Base-by-base conservation (phyloP, 305 asterid species). In the Nicotiana rustica region DNA sequence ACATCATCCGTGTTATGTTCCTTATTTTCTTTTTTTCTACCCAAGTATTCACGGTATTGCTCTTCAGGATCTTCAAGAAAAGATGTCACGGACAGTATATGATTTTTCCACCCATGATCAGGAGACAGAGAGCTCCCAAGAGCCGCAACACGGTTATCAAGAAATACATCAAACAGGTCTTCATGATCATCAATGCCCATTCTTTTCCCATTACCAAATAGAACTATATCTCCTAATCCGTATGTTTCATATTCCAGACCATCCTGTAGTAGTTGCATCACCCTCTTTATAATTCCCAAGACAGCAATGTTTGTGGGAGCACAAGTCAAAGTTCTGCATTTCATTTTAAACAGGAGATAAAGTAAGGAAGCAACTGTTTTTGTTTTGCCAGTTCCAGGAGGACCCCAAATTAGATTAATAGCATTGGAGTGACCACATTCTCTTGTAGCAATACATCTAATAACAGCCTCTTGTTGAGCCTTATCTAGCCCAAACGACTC, bases 361-460 rank as follows among this genome's bases (percentile, higher is more conserved):
- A 83, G 57, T 55, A 92, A 67, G 0, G 91, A 67, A 1, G 90
- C 84, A 2, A 87, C 81, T 6, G 92, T 89, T 49, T 84, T 92
- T 0, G 94, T 92, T 52, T 90, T 92, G 21, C 95, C 95, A 0
- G 95, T 90, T 60, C 95, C 94, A 0, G 94, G 94, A 0, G 95
- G 94, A 35, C 95, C 96, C 92, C 93, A 92, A 81, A 90, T 84
- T 68, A 89, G 87, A 84, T 87, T 89, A 66, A 88, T 90, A 1
- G 70, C 75, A 9, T 75, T 87, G 12, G 4, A 33, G 41, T 92
- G 96, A 19, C 4, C 15, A 19, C 93, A 90, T 84, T 85, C 85
- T 33, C 82, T 83, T 57, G 87, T 64, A 1, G 82, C 85, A 15
- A 88, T 12, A 52, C 90, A 87, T 55, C 84, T 83, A 83, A 70